phyloP scores from a whole-genome alignment of 208 protist species.

The Plasmodiophora brassicae region DNA sequence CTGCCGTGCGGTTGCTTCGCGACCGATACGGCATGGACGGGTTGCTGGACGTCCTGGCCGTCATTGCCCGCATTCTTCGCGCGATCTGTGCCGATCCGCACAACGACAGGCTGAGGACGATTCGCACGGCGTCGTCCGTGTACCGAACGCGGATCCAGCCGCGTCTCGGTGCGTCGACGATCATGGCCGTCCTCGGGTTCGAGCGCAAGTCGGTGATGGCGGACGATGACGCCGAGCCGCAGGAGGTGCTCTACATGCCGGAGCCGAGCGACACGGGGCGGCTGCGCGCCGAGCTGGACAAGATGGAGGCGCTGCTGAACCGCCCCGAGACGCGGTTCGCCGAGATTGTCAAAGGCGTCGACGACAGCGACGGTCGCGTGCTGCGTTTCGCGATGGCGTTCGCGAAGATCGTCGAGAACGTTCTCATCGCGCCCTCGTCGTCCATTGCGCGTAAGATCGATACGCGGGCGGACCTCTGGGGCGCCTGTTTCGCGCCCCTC shows the following conservation, averaged over 20 bases:
- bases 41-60: background rate
- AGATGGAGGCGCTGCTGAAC: background rate
- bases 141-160: background rate
- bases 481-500: background rate
- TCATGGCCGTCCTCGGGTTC: background rate
- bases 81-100: background rate
- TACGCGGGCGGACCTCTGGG: background rate
- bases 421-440: background rate
- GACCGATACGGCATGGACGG: background rate
- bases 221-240: background rate
- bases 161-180: background rate
- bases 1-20: background rate
- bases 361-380: background rate
- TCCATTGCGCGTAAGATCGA: background rate
- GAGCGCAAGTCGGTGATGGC: background rate
- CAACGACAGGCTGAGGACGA: background rate
- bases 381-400: background rate
- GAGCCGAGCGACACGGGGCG: background rate
- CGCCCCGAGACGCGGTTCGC: background rate
- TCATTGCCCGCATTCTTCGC: background rate
- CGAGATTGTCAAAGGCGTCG: background rate
- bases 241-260: background rate
- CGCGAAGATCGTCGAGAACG: background rate
- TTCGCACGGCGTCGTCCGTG: background rate
- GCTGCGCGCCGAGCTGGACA: background rate